These are phyloP conservation scores for Erodium texanum DNA, from an alignment of 441 rosid species.

Conservation along the genomic window DNA sequence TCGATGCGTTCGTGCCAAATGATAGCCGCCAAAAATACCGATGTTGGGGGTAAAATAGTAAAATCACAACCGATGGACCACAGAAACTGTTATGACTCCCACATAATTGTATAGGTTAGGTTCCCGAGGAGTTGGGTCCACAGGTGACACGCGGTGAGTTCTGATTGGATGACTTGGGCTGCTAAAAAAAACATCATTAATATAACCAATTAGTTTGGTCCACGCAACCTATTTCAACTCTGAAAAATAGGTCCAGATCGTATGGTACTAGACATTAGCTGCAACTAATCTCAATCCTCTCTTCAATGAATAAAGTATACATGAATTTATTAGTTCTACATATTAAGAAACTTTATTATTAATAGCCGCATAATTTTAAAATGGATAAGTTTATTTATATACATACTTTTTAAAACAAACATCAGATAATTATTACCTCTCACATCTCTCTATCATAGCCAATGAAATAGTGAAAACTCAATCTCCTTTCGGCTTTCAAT, in stretches of 20 bases:
- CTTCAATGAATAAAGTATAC: too few species aligned
- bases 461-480: too few species aligned
- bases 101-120: conserved; percentile 35
- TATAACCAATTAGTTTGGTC: neutral
- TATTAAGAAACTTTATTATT: too few species aligned
- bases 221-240: conserved; percentile 12
- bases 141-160: conserved; percentile 9
- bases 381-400: too few species aligned
- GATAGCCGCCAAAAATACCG: conserved; percentile 7
- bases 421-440: too few species aligned
- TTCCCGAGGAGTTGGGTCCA: conserved; percentile 33
- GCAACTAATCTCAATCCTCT: neutral
- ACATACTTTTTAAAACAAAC: too few species aligned
- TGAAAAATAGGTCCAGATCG: neutral
- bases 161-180: conserved; percentile 4
- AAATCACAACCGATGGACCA: too few species aligned
- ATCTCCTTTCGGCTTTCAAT: too few species aligned
- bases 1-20: neutral
- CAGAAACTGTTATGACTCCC: too few species aligned
- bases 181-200: neutral
- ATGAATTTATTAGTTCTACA: too few species aligned
- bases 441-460: too few species aligned
- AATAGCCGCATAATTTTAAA: too few species aligned
- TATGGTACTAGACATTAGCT: neutral
- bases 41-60: neutral